A percentile compares a stretch with the other conserved stretches of the same genome.
Conservation (phyloP, 129 eudicot genomes). For the sunflower (Helianthus annuus) region HanXRQr2.0-SUNRISE NC_035435.2:148736324-148736823, state of each 20-base stretch:
- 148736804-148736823: conserved; percentile 99
- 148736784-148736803: conserved; percentile 99
- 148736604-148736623: too few species aligned
- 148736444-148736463: conserved; percentile 98
- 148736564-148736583: too few species aligned
- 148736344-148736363: neutral
- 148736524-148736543: conserved; percentile 49
- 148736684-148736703: neutral
- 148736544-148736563: neutral
- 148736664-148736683: neutral
- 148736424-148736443: conserved; percentile 96
- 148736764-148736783: conserved; percentile 83
- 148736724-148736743: conserved; percentile 1
- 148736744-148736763: neutral
- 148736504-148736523: conserved; percentile 92
- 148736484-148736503: conserved; percentile 84
- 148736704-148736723: neutral
- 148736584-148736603: too few species aligned
- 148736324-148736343: neutral
- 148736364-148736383: conserved; percentile 1
- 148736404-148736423: conserved; percentile 90
- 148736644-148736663: too few species aligned
- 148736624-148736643: too few species aligned
- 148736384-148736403: conserved; percentile 2
- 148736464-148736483: conserved; percentile 93